phyloP scores from a whole-genome alignment of 768 basidiomycete species.

The Podaxis sp. region DNA sequence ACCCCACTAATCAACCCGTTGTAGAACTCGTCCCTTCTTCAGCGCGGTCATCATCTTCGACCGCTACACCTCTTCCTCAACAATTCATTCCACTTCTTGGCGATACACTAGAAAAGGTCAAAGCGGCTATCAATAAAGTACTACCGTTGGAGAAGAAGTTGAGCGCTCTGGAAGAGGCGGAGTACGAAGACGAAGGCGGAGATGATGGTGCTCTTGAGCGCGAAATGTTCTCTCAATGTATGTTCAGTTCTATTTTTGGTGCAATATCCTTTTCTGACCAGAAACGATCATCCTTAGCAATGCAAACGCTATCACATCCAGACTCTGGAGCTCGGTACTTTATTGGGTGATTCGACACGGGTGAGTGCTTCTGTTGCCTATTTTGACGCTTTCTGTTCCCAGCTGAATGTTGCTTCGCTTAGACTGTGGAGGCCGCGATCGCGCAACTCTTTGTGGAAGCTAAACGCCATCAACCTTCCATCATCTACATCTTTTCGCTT shows the following conservation, averaged over 20 bases:
- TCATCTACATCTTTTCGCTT: slow-evolving; percentile 92
- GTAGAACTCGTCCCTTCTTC: slow-evolving; percentile 93
- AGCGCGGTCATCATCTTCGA: slow-evolving; percentile 82
- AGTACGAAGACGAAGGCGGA: slow-evolving; percentile 75
- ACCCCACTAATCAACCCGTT: slow-evolving; percentile 1
- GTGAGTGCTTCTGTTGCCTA: slow-evolving; percentile 39
- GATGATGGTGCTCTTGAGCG: slow-evolving; percentile 84
- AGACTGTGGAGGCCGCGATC: slow-evolving; percentile 90
- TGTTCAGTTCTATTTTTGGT: slow-evolving; percentile 18
- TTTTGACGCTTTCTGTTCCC: not conserved
- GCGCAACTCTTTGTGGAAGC: slow-evolving; percentile 96
- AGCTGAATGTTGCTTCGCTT: not conserved
- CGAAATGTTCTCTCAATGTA: slow-evolving; percentile 86
- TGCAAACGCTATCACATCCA: slow-evolving; percentile 95
- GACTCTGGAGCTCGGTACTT: slow-evolving; percentile 82
- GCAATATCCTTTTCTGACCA: not conserved
- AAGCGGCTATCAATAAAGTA: slow-evolving; percentile 63
- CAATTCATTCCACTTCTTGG: slow-evolving; percentile 81
- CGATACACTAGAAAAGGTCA: slow-evolving; percentile 65
- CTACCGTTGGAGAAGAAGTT: slow-evolving; percentile 79
- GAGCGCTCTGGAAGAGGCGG: slow-evolving; percentile 90
- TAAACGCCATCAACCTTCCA: slow-evolving; percentile 93
- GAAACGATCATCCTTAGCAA: slow-evolving; percentile 44
- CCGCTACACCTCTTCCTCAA: slow-evolving; percentile 77
- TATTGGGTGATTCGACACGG: slow-evolving; percentile 85